Evolutionary conservation across 2,329 filamentous ascomycete genomes (phyloP), one percentile per base, ranked within the genome.

Genomic region (Onygenales sp.): DNA sequence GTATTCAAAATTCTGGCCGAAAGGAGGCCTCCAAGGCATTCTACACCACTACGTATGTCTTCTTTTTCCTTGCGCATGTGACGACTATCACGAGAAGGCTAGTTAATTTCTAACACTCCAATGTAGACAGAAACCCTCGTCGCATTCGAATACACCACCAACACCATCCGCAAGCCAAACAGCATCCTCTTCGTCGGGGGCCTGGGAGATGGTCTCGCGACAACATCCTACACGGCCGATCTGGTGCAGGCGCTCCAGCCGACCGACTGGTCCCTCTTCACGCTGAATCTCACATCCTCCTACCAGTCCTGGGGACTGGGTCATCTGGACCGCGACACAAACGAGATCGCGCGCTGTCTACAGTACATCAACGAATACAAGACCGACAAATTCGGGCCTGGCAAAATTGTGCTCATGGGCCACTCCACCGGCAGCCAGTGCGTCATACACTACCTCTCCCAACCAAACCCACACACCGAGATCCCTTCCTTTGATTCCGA

Each of bases 391-490:
- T 27, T 27, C 21, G 21, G 21, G 21, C 21, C 21, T 4, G 21
- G 21, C 21, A 27, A 27, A 27, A 66, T 86, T n/a, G 79, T 85
- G 31, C 65, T 86, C 11, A 82, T 87, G 79, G 84, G 84, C 2
- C 82, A 86, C 59, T 84, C 80, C 1, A 87, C 84, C 0, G 84
- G 84, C 0, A 85, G 80, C 59, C 84, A 87, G 65, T 84, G 86
- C 63, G 75, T 82, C 13, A 76, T 87, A 69, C 79, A 85, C 59
- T 87, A 86, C 58, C 64, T 84, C 1, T 66, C 70, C 55, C 64
- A 69, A 3, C 64, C 69, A 1, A 76, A 75, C 52, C 73, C 69
- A 5, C 49, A 27, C 4, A 27, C 21, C 21, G 21, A 27, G 3
- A 27, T 67, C 56, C 61, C 63, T 42, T 61, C 62, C 10, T 27